Evolutionary conservation across 2,329 filamentous ascomycete genomes (phyloP).

Genomic region (Knufia fluminis): DNA sequence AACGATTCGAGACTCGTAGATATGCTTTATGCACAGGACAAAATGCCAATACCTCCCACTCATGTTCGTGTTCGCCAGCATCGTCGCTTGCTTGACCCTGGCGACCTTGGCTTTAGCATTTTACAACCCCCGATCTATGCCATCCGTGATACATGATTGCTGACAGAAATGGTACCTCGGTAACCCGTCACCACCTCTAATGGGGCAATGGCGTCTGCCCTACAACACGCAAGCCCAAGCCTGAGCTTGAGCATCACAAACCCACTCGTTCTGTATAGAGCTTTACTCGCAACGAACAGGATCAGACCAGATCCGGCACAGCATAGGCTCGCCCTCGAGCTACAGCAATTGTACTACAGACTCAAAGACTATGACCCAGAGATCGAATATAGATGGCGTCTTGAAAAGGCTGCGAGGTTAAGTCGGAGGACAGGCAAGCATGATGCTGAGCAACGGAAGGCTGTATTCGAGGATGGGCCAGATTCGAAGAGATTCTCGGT

Average conservation of each 20-base stretch:
- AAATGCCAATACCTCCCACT: not conserved
- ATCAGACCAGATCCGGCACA: constrained; percentile 63
- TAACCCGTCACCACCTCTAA: not conserved
- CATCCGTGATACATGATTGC: not conserved
- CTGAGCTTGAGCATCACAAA: constrained; percentile 36
- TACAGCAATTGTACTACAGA: constrained; percentile 65
- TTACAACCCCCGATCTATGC: not conserved
- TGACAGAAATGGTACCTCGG: not conserved
- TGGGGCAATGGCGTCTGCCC: constrained; percentile 5
- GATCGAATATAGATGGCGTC: constrained; percentile 56
- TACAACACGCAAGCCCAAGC: constrained; percentile 4
- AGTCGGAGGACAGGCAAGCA: constrained; percentile 1
- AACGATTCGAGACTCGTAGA: not conserved
- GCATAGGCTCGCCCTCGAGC: constrained; percentile 63
- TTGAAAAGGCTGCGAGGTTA: constrained; percentile 40
- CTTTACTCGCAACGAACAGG: constrained; percentile 56
- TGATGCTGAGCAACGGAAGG: constrained; percentile 7
- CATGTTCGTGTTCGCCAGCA: not conserved
- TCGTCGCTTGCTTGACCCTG: not conserved
- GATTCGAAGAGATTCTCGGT: constrained; percentile 40
- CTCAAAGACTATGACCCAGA: constrained; percentile 72
- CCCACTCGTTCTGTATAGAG: constrained; percentile 66
- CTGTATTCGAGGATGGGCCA: constrained; percentile 20
- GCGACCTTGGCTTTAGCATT: not conserved
- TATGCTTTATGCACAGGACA: not conserved